Evolutionary conservation across 306 rosid genomes (phyloP), one percentile per base, ranked within the genome.

Genomic region (Cucurbita ficifolia): DNA sequence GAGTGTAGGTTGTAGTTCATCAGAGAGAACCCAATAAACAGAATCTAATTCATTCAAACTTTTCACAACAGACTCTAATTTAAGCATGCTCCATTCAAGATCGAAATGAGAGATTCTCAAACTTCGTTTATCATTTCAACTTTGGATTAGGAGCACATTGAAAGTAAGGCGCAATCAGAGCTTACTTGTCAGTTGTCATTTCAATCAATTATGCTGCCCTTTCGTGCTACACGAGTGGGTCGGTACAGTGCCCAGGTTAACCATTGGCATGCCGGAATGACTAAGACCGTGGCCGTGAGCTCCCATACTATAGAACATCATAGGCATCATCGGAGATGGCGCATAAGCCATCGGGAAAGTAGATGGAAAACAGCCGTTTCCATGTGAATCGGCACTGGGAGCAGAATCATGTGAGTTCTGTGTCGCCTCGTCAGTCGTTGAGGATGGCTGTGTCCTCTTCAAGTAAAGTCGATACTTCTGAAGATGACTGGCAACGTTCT

Each of bases 401-500:
- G 73, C 77, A 5, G 89, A 81, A 46, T 92, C 96, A 16, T 80
- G 83, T 22, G 88, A 64, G 76, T 89, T 87, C 76, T 82, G 91
- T 10, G 96, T 90, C 17, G 81, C 83, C 24, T 86, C 87, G 79
- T 92, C 98, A 0, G 96, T 83, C 8, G 89, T 72, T 19, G 93
- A 85, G 11, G 96, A 75, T 21, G 96, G 92, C 56, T 88, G 96
- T 88, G 87, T 89, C 77, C 97, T 79, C 84, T 88, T 94, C 83
- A 94, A 75, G 84, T 89, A 94, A 6, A 91, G 96, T 0, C 97
- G 83, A 76, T 95, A 95, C 87, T 95, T 95, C 83, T 95, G 96
- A 16, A 95, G 81, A 60, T 95, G 99, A 39, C 97, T 91, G 0
- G 99, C 99, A 5, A 95, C 99, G 60, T 95, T 95, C 79, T 95